Base-by-base conservation (phyloP, 2,329 filamentous ascomycete species). In the Xylariales sp. region DNA sequence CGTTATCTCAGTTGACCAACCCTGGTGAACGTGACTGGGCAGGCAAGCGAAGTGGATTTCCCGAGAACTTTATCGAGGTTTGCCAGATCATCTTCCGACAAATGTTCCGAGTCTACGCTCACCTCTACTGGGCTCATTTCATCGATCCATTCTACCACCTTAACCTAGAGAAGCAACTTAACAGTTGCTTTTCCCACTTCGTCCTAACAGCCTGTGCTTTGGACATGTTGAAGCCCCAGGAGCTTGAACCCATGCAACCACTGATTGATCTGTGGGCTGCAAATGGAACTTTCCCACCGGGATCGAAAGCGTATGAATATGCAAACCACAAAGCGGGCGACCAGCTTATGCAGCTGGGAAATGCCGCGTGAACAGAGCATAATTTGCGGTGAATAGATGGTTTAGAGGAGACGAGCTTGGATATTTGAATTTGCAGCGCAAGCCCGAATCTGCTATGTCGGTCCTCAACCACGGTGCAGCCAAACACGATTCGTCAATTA, bases 91-190 rank as follows among this genome's bases (percentile, higher is more conserved):
- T 96, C 55, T 91, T 96, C 70, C 85, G 90, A 53, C 93, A 96
- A 66, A 97, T 98, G 85, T 97, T 98, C 74, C 86, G 93, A 42
- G 91, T 96, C 51, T 98, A 98, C 58, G 85, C 93, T 33, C 93
- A 98, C 64, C 81, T 98, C 44, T 98, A 98, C 72, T 96, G 95
- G 77, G 88, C 90, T 40, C 93, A 98, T 64, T 98, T 88, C 63
- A 69, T 82, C 43, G 85, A 88, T 49, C 85, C 85, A 5, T 88
- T 89, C 63, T 91, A 88, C 65, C 83, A 90, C 60, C 74, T 91
- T 48, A 88, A 86, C 66, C 69, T 85, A 8, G 82, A 85, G 61
- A 85, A 89, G 59, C 83, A 88, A 52, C 74, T 91, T 44, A 93
- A 93, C 70, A 89, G 85, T 61, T 89, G 85, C 63, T 93, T 93